Conservation (phyloP, 106 monocot genomes). For the Alisma plantagoaquatica region DNA sequence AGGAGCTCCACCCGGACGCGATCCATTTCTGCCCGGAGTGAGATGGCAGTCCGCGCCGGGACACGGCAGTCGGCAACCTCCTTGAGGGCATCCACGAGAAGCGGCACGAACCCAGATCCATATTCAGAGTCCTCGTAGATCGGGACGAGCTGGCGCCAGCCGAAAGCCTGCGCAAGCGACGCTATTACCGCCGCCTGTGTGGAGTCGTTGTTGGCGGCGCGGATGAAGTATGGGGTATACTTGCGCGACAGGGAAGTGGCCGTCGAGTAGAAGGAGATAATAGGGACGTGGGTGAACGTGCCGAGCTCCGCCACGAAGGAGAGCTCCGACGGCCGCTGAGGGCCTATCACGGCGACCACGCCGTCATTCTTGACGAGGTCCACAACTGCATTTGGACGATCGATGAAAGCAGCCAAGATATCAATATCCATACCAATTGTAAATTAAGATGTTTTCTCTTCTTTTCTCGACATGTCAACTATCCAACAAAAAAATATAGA, state of each 20-base stretch:
- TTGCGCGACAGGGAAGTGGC: constrained; percentile 12
- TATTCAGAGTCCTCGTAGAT: constrained; percentile 38
- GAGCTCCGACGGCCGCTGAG: constrained; percentile 20
- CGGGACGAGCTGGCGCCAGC: constrained; percentile 35
- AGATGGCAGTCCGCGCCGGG: constrained; percentile 26
- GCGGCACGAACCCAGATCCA: constrained; percentile 30
- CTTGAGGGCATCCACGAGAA: constrained; percentile 30
- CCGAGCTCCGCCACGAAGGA: constrained; percentile 20
- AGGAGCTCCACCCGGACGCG: constrained; percentile 29
- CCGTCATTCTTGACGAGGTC: constrained; percentile 13
- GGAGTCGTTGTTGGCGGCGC: constrained; percentile 27
- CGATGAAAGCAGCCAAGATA: too few relatives aligned
- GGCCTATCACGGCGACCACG: constrained; percentile 22
- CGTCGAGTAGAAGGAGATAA: constrained; percentile 25
- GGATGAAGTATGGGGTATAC: constrained; percentile 31
- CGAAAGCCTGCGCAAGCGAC: constrained; percentile 21
- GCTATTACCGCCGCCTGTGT: constrained; percentile 25
- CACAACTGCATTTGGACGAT: constrained; percentile 19
- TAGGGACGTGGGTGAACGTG: constrained; percentile 10
- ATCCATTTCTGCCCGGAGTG: constrained; percentile 16
- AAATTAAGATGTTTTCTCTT: too few relatives aligned
- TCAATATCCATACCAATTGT: too few relatives aligned
- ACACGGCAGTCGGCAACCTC: constrained; percentile 12
- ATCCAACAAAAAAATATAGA: too few relatives aligned
- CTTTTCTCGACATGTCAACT: too few relatives aligned